These are phyloP conservation scores for Helotiales sp. DNA, from an alignment of 2,329 filamentous ascomycete species.

Conservation along the genomic window DNA sequence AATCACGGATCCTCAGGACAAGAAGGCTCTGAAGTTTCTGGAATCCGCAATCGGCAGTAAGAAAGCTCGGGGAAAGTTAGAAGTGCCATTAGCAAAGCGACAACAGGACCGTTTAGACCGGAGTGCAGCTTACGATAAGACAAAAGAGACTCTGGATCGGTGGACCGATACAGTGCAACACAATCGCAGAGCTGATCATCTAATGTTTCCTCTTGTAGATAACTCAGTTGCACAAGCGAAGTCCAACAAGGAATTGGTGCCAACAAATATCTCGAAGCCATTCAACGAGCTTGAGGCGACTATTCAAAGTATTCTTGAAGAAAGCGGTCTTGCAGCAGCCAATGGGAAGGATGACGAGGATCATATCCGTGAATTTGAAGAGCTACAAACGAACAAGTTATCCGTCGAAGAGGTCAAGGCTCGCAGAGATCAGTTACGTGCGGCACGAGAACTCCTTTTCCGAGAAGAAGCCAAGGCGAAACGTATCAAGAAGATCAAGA, in stretches of 20 bases:
- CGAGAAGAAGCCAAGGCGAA: conserved; percentile 86
- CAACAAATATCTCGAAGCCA: conserved; percentile 63
- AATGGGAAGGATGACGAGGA: conserved; percentile 62
- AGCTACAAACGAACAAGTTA: conserved; percentile 69
- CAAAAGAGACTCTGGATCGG: conserved; percentile 83
- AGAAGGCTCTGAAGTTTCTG: conserved; percentile 76
- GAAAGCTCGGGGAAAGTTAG: conserved; percentile 66
- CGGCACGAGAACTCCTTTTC: conserved; percentile 81
- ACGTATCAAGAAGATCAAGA: conserved; percentile 98
- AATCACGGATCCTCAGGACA: conserved; percentile 72
- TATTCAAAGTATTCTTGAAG: conserved; percentile 85
- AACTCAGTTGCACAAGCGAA: conserved; percentile 58
- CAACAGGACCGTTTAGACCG: conserved; percentile 86
- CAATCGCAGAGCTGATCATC: conserved; percentile 86
- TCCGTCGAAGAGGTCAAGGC: conserved; percentile 73
- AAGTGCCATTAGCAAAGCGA: conserved; percentile 78
- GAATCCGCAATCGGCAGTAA: conserved; percentile 56
- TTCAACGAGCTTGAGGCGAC: conserved; percentile 81
- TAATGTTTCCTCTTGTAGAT: conserved; percentile 84
- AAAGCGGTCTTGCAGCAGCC: conserved; percentile 71
- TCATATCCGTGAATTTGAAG: conserved; percentile 67
- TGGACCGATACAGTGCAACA: conserved; percentile 97
- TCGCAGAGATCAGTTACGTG: conserved; percentile 71
- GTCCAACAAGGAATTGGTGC: conserved; percentile 62
- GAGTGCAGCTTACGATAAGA: conserved; percentile 81